Evolutionary conservation across 495 filamentous ascomycete genomes (phyloP).

Genomic region (Tuber melanosporum): DNA sequence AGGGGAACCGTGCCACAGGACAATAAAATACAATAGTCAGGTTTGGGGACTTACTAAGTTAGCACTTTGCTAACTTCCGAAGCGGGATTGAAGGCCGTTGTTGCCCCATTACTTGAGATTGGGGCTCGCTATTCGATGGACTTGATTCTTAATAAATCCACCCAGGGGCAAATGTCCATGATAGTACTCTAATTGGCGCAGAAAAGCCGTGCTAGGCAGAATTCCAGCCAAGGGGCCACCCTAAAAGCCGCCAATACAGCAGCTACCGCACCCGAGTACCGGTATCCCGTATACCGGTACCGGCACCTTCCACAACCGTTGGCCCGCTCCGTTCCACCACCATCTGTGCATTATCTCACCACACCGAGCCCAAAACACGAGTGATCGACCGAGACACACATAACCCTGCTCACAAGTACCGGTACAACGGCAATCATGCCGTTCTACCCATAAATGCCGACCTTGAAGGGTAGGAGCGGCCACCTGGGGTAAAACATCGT

Average conservation of each 20-base stretch:
- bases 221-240: not conserved
- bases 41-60: not conserved
- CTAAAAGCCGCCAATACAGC: not conserved
- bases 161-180: not conserved
- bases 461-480: not conserved
- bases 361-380: not conserved
- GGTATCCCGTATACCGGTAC: not conserved
- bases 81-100: not conserved
- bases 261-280: too few species aligned
- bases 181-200: not conserved
- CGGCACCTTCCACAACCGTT: not conserved
- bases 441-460: not conserved
- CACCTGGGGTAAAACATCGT: not conserved
- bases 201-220: not conserved
- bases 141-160: not conserved
- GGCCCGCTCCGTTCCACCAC: not conserved
- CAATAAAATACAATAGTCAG: not conserved
- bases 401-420: not conserved
- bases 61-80: not conserved
- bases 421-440: not conserved
- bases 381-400: constrained; percentile 2
- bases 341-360: not conserved
- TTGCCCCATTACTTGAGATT: not conserved
- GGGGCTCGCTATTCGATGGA: not conserved
- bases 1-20: not conserved